Conservation (phyloP, 2,329 filamentous ascomycete genomes). For the Lasiodiplodia gonubiensis region DNA sequence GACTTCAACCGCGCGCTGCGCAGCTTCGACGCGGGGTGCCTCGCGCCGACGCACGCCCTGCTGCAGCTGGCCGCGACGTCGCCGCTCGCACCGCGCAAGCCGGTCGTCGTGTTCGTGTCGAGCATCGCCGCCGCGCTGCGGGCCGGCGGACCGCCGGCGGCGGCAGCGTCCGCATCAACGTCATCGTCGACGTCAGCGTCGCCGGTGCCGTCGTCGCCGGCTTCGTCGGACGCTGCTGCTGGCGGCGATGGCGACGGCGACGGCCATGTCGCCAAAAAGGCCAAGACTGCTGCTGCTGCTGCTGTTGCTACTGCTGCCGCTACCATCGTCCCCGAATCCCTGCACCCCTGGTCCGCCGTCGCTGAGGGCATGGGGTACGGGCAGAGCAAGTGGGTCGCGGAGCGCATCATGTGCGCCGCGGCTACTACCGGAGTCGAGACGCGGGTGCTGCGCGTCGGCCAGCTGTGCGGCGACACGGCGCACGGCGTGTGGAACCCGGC, state of each 20-base stretch:
- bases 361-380: constrained; percentile 32
- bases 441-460: constrained; percentile 40
- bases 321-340: not conserved
- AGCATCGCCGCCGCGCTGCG: constrained; percentile 24
- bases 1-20: constrained; percentile 61
- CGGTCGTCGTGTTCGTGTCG: constrained; percentile 14
- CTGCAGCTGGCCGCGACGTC: constrained; percentile 40
- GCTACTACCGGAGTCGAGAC: constrained; percentile 40
- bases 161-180: not conserved
- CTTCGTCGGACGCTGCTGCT: no score
- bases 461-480: constrained; percentile 53
- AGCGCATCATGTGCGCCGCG: constrained; percentile 58
- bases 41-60: constrained; percentile 51
- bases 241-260: no score
- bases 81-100: not conserved
- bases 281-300: no score
- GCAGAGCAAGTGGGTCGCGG: constrained; percentile 59
- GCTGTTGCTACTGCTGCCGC: no score
- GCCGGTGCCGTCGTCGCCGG: not conserved
- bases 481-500: constrained; percentile 57
- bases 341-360: not conserved
- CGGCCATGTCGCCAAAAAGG: no score
- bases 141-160: not conserved
- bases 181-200: not conserved
- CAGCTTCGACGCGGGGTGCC: constrained; percentile 49